phyloP scores from a whole-genome alignment of 2,329 filamentous ascomycete genomes.

The Polychaeton citri region DNA sequence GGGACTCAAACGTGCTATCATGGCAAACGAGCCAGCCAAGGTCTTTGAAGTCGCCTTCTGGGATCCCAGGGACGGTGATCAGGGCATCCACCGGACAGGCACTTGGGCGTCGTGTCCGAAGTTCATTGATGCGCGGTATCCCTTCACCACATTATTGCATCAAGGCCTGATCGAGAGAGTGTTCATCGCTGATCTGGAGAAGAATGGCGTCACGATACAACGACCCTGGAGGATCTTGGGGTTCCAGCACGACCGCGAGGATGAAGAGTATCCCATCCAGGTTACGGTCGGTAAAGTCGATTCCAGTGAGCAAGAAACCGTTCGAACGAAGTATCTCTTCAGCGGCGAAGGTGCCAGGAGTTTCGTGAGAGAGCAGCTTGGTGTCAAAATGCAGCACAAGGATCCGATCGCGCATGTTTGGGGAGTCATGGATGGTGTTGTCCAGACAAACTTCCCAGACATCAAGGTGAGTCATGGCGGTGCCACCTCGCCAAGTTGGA shows the following conservation, averaged over 20 bases:
- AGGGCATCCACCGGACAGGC: conserved; percentile 47
- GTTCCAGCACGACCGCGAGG: conserved; percentile 46
- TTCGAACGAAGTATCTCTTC: conserved; percentile 49
- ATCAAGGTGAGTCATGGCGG: conserved; percentile 36
- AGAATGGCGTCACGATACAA: conserved; percentile 43
- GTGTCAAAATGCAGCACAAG: conserved; percentile 52
- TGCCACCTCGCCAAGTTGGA: neutral
- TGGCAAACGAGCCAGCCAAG: conserved; percentile 75
- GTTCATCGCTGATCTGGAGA: conserved; percentile 48
- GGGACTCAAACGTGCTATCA: conserved; percentile 75
- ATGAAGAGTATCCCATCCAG: conserved; percentile 63
- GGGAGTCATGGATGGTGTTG: conserved; percentile 55
- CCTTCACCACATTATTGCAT: conserved; percentile 49
- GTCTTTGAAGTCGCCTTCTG: conserved; percentile 62
- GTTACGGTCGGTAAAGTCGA: conserved; percentile 68
- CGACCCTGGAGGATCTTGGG: conserved; percentile 49
- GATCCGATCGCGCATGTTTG: conserved; percentile 51
- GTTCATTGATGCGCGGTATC: conserved; percentile 57
- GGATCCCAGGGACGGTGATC: conserved; percentile 39
- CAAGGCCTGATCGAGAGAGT: conserved; percentile 50
- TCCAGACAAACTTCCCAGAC: conserved; percentile 49
- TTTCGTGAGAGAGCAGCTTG: conserved; percentile 49
- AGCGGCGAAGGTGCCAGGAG: conserved; percentile 49
- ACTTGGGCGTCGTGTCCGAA: conserved; percentile 79
- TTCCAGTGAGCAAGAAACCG: conserved; percentile 53